Conservation (phyloP, 1,139 yeast genomes). For the Barnettozyma hawaiiensis region DNA sequence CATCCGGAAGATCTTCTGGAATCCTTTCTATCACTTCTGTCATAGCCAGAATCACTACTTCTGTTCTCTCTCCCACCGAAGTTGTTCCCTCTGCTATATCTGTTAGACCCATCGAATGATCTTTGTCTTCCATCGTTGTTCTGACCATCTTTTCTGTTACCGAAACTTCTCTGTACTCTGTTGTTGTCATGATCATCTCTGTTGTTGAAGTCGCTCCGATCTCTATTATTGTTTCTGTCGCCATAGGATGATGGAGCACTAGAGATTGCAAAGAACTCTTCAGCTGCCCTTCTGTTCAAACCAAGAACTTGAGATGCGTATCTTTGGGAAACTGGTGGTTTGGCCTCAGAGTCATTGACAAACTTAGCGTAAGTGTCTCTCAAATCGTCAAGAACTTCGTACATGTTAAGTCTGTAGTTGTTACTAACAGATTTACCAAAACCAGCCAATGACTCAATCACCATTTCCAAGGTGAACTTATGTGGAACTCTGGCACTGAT, state of each 20-base stretch:
- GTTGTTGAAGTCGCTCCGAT: conserved; percentile 10
- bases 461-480: conserved; percentile 25
- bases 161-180: conserved; percentile 10
- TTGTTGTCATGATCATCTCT: conserved; percentile 7
- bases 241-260: conserved; percentile 8
- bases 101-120: conserved; percentile 5
- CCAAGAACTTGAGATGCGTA: conserved; percentile 27
- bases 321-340: conserved; percentile 21
- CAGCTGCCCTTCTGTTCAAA: conserved; percentile 21
- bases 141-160: conserved; percentile 9
- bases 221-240: conserved; percentile 13
- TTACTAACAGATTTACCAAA: conserved; percentile 32
- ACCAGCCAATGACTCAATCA: conserved; percentile 32
- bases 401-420: conserved; percentile 28
- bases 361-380: conserved; percentile 20
- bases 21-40: conserved; percentile 1
- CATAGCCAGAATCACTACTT: conserved; percentile 4
- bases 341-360: conserved; percentile 14
- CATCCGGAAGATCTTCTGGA: background rate
- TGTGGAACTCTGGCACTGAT: conserved; percentile 21
- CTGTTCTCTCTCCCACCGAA: conserved; percentile 1
- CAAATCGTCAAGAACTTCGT: conserved; percentile 19
- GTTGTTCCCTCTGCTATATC: conserved; percentile 7
- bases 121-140: conserved; percentile 9
- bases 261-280: conserved; percentile 23